These are phyloP conservation scores for Citeromyces hawaiiensis DNA, from an alignment of 1,139 yeast species.

Conservation along the genomic window DNA sequence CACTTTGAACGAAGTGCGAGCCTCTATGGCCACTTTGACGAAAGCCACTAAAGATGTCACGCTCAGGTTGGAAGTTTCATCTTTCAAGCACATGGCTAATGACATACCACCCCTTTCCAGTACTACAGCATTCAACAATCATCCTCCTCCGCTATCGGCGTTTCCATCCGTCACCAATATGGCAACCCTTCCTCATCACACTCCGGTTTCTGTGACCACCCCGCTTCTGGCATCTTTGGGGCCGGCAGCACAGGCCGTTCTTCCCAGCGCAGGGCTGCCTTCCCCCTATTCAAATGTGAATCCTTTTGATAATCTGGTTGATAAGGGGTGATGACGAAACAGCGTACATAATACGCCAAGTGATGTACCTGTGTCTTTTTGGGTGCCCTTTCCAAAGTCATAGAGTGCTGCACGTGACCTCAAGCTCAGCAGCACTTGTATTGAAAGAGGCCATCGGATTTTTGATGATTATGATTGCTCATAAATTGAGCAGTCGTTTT, in stretches of 20 bases:
- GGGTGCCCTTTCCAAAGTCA: too few relatives aligned
- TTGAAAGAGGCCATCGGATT: too few relatives aligned
- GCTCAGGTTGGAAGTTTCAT: slow-evolving; percentile 43
- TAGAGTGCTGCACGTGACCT: too few relatives aligned
- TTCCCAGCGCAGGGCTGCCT: neutral
- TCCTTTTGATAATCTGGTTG: slow-evolving; percentile 1
- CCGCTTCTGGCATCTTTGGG: slow-evolving; percentile 1
- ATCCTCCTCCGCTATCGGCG: slow-evolving; percentile 4
- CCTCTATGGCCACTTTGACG: slow-evolving; percentile 69
- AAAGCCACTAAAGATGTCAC: slow-evolving; percentile 88
- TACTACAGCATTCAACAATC: slow-evolving; percentile 3
- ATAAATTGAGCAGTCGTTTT: too few relatives aligned
- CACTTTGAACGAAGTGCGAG: slow-evolving; percentile 64
- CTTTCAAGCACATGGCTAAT: slow-evolving; percentile 4
- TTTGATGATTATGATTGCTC: too few relatives aligned
- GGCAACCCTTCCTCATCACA: neutral
- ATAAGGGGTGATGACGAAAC: neutral
- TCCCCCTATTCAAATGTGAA: neutral
- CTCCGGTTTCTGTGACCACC: slow-evolving; percentile 1
- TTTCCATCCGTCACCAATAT: slow-evolving; percentile 3
- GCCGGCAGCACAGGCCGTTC: slow-evolving; percentile 1
- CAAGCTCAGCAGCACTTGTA: too few relatives aligned
- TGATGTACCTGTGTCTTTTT: too few relatives aligned
- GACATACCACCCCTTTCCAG: slow-evolving; percentile 3
- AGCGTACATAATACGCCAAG: too few relatives aligned